Base-by-base conservation (phyloP, 768 basidiomycete species). In the Termitomyces eurrhizus region DNA sequence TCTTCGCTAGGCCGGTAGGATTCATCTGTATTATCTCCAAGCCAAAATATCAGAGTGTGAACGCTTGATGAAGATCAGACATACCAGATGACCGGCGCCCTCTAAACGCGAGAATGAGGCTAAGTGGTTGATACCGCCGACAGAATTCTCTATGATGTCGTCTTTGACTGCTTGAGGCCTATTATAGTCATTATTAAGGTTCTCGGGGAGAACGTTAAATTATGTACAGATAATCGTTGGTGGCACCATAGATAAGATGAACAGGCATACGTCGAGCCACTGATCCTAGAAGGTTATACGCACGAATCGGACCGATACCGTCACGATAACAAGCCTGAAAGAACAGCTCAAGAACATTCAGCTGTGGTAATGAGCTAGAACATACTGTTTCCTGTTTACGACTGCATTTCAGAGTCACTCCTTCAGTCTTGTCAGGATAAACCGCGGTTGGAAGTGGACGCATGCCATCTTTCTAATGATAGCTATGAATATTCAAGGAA, bases 361-460 rank as follows among this genome's bases (percentile, higher is more conserved):
- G 3, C 13, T 21, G 16, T 24, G 13, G 18, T 37, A 13, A 0
- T 16, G 7, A 11, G 37, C 14, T 54, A 11, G 42, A 16, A 70
- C 69, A 46, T 54, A 75, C 83, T 51, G 76, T 71, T 72, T 84
- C 83, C 56, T 82, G 80, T 12, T 59, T 57, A 35, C 77, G 77
- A 14, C 72, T 74, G 62, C 82, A 84, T 61, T 75, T 80, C 14
- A 83, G 68, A 13, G 81, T 83, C 7, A 85, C 78, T 16, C 80
- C 82, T 48, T 75, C 70, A n/a, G 67, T 70, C 58, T 74, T 69
- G 54, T 79, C 74, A 0, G 82, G 77, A 64, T 83, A 78, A 13
- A 73, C 72, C 11, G 59, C 59, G 0, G 78, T 80, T 4, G 81
- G 80, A 14, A 81, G 66, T 7, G 72, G 55, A 21, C 77, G 67